phyloP scores from a whole-genome alignment of 2,329 filamentous ascomycete species.

The Penicillium concentricum region DNA sequence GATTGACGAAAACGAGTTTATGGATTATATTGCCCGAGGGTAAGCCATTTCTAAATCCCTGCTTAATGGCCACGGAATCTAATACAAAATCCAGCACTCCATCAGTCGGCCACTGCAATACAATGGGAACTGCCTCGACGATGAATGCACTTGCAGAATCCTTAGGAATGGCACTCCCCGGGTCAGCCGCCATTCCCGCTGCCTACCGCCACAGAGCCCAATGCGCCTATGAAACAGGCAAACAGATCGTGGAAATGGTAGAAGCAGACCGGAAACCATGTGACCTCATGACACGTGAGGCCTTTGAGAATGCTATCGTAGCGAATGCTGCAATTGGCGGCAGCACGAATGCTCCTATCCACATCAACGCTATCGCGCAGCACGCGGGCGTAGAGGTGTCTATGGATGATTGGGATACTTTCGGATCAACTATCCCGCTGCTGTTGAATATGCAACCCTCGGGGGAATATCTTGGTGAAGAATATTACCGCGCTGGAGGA shows the following conservation, averaged over 20 bases:
- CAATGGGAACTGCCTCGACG: slow-evolving; percentile 55
- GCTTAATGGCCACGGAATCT: background rate
- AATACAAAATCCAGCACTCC: slow-evolving; percentile 37
- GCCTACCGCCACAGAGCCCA: slow-evolving; percentile 51
- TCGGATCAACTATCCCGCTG: slow-evolving; percentile 53
- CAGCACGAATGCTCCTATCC: slow-evolving; percentile 58
- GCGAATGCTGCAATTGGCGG: slow-evolving; percentile 57
- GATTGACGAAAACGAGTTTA: slow-evolving; percentile 46
- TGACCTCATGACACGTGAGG: slow-evolving; percentile 55
- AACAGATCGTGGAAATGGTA: slow-evolving; percentile 54
- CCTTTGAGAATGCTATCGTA: slow-evolving; percentile 58
- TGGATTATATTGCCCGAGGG: slow-evolving; percentile 48
- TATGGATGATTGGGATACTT: slow-evolving; percentile 55
- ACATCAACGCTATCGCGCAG: slow-evolving; percentile 55
- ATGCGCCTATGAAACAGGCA: slow-evolving; percentile 50
- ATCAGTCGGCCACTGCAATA: slow-evolving; percentile 53
- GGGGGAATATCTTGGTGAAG: slow-evolving; percentile 54
- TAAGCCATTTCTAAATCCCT: slow-evolving; percentile 19
- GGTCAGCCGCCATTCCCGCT: slow-evolving; percentile 53
- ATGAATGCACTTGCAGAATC: slow-evolving; percentile 56
- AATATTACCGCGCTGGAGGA: slow-evolving; percentile 56
- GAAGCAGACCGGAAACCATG: slow-evolving; percentile 50
- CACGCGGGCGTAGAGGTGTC: slow-evolving; percentile 53
- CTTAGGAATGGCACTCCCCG: slow-evolving; percentile 54
- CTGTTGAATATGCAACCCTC: slow-evolving; percentile 57